Conservation (phyloP, 805 yeast species). For the Saccharomycopsis javanensis region DNA sequence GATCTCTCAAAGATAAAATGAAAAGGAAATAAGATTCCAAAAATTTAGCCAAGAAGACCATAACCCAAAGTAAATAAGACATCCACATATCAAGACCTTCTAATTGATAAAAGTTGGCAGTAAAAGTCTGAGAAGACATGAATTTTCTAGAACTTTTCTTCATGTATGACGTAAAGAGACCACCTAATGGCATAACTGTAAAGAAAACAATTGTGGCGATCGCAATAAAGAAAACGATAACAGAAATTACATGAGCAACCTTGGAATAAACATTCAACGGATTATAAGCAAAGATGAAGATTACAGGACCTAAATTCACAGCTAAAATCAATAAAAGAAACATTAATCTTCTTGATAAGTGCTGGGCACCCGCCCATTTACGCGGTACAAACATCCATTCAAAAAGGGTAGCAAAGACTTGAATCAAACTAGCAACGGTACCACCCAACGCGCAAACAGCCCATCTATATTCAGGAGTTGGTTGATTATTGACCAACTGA, state of each 20-base stretch:
- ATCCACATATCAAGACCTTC: conserved; percentile 90
- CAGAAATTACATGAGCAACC: conserved; percentile 68
- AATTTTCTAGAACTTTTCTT: conserved; percentile 78
- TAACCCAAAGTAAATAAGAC: conserved; percentile 84
- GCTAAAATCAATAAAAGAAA: conserved; percentile 58
- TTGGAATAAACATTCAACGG: conserved; percentile 55
- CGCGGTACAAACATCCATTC: conserved; percentile 98
- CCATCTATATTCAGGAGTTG: conserved; percentile 88
- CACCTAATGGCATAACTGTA: conserved; percentile 94
- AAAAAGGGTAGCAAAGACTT: conserved; percentile 75
- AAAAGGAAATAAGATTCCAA: conserved; percentile 88
- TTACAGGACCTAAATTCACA: conserved; percentile 74
- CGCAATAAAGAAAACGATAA: conserved; percentile 85
- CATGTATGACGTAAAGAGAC: conserved; percentile 87
- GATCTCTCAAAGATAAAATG: conserved; percentile 84
- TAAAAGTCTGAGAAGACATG: conserved; percentile 90
- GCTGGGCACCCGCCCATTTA: conserved; percentile 99
- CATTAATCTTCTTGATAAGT: conserved; percentile 76
- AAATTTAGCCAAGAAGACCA: conserved; percentile 83
- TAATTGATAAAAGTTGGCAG: conserved; percentile 79
- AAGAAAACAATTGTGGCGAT: conserved; percentile 76
- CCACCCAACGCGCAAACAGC: conserved; percentile 92
- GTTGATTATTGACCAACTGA: conserved; percentile 75
- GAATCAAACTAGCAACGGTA: conserved; percentile 70
- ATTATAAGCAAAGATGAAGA: conserved; percentile 77